phyloP scores from a whole-genome alignment of 2,329 filamentous ascomycete genomes.

The Pseudogymnoascus sp. region DNA sequence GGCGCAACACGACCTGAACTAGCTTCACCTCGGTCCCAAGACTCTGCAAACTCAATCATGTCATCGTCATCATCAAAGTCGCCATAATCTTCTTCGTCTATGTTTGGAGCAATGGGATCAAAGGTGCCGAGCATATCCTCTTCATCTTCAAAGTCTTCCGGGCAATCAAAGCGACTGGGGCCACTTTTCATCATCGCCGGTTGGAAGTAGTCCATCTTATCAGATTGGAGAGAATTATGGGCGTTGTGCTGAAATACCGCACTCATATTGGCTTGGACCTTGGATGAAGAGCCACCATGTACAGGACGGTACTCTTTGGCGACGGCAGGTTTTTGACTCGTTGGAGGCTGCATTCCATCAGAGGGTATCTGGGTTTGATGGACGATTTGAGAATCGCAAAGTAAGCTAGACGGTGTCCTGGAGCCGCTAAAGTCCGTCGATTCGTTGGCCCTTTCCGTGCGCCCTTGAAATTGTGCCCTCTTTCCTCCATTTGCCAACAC shows the following conservation, averaged over 20 bases:
- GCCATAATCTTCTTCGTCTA: slow-evolving; percentile 20
- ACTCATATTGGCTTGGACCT: background rate
- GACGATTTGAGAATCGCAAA: slow-evolving; percentile 25
- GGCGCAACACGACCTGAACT: slow-evolving; percentile 14
- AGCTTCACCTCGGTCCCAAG: slow-evolving; percentile 34
- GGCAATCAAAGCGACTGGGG: slow-evolving; percentile 13
- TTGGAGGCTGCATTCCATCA: background rate
- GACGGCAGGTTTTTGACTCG: background rate
- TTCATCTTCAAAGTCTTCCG: slow-evolving; percentile 23
- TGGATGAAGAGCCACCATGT: background rate
- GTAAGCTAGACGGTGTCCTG: slow-evolving; percentile 17
- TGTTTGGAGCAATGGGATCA: slow-evolving; percentile 13
- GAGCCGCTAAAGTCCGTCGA: background rate
- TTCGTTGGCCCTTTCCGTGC: background rate
- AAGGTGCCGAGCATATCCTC: slow-evolving; percentile 14
- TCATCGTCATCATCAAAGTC: slow-evolving; percentile 29
- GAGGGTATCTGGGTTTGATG: slow-evolving; percentile 26
- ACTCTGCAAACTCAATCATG: slow-evolving; percentile 36
- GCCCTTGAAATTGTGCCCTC: background rate
- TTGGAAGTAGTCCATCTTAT: background rate
- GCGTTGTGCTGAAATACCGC: background rate
- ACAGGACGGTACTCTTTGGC: background rate
- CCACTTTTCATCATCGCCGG: background rate
- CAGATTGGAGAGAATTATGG: background rate
- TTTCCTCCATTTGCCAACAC: background rate